Evolutionary conservation across 805 yeast species (phyloP).

Genomic region (Starmerella kuoi): DNA sequence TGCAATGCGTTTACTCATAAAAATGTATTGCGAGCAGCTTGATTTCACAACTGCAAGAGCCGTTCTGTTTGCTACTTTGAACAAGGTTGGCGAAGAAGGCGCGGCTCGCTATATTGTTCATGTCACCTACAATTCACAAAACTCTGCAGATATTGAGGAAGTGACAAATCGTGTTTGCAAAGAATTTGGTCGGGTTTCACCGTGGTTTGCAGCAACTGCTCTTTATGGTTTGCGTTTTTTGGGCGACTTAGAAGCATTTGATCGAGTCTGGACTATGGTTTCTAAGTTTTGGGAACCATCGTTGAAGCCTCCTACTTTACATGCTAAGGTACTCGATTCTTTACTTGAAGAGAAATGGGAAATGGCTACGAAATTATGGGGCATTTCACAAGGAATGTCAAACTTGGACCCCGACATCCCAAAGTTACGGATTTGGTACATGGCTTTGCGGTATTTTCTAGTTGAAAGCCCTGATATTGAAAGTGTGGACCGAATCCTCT

Average conservation of each 20-base stretch:
- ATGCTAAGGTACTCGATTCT: conserved; percentile 5
- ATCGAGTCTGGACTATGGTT: conserved; percentile 6
- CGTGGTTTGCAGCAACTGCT: conserved; percentile 12
- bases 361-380: conserved; percentile 7
- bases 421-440: conserved; percentile 7
- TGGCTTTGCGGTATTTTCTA: conserved; percentile 9
- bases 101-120: conserved; percentile 13
- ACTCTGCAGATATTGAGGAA: conserved; percentile 13
- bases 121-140: conserved; percentile 13
- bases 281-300: conserved; percentile 10
- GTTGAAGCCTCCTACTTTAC: conserved; percentile 6
- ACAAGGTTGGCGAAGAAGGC: conserved; percentile 9
- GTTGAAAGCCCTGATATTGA: background rate
- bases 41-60: conserved; percentile 22
- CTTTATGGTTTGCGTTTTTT: conserved; percentile 17
- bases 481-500: conserved; percentile 7
- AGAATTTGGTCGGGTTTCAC: background rate
- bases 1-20: conserved; percentile 15
- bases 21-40: conserved; percentile 14
- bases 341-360: conserved; percentile 9
- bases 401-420: background rate
- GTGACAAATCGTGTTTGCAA: conserved; percentile 6
- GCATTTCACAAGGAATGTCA: background rate
- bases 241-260: conserved; percentile 10
- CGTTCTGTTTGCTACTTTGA: conserved; percentile 10